phyloP scores from a whole-genome alignment of 2,329 filamentous ascomycete species.

The Fusarium piperis region DNA sequence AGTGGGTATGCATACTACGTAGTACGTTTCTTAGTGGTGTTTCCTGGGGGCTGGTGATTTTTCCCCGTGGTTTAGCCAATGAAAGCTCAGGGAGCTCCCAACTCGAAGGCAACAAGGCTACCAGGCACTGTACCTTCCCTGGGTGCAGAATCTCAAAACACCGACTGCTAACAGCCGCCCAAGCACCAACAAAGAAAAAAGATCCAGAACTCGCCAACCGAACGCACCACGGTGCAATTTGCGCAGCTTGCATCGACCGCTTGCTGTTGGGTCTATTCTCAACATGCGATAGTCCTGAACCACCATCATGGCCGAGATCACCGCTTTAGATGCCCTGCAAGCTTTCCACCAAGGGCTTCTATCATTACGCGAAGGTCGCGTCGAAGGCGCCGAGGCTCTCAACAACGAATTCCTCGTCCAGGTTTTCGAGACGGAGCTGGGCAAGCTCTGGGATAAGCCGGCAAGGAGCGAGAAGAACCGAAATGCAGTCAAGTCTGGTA shows the following conservation, averaged over 20 bases:
- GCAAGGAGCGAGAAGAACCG: conserved; percentile 80
- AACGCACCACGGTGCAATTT: conserved; percentile 38
- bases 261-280: conserved; percentile 34
- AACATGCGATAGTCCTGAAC: conserved; percentile 59
- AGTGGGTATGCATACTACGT: too few species aligned
- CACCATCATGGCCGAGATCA: conserved; percentile 75
- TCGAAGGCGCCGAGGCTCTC: conserved; percentile 69
- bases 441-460: conserved; percentile 78
- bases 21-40: conserved; percentile 7
- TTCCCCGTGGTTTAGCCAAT: conserved; percentile 32
- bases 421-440: conserved; percentile 76
- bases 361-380: conserved; percentile 75
- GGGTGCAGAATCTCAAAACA: conserved; percentile 44
- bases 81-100: conserved; percentile 34
- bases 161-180: conserved; percentile 30
- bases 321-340: conserved; percentile 80
- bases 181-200: conserved; percentile 35
- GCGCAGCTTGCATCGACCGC: conserved; percentile 31
- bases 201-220: conserved; percentile 32
- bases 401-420: conserved; percentile 76
- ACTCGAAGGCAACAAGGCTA: conserved; percentile 44
- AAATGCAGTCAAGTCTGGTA: conserved; percentile 74
- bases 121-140: background rate
- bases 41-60: background rate
- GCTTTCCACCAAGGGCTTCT: conserved; percentile 87